Evolutionary conservation across 2,329 filamentous ascomycete genomes (phyloP).

Genomic region (Colletotrichum viniferum): DNA sequence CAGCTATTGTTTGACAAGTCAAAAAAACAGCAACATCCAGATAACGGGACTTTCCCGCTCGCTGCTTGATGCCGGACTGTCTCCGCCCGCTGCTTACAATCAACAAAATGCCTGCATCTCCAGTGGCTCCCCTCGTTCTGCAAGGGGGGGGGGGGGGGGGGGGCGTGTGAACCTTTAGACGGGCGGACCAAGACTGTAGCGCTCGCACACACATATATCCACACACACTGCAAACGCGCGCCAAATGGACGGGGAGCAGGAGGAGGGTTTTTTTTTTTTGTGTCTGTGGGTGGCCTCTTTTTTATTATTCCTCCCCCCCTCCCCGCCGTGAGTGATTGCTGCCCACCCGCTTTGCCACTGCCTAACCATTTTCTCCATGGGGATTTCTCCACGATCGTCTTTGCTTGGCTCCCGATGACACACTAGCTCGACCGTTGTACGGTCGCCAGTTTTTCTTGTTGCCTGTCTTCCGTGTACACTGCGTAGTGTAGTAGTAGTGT

Average conservation of each 20-base stretch:
- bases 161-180: background rate
- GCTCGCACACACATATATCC: background rate
- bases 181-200: conserved; percentile 7
- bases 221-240: background rate
- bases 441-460: background rate
- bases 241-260: background rate
- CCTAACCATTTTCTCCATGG: conserved; percentile 11
- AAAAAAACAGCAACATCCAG: background rate
- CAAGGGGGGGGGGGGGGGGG: background rate
- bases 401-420: conserved; percentile 16
- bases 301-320: background rate
- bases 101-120: conserved; percentile 9
- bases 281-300: background rate
- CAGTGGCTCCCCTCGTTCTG: background rate
- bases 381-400: conserved; percentile 18
- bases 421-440: background rate
- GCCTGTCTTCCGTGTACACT: background rate
- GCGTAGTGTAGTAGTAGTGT: background rate
- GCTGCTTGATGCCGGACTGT: background rate
- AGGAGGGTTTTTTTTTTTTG: background rate
- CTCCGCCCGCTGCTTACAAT: conserved; percentile 15
- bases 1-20: background rate
- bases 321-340: background rate
- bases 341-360: background rate
- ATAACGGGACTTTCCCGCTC: conserved; percentile 1